A percentile compares a stretch with the other conserved stretches of the same genome.
These are phyloP conservation scores for Candida pseudoglaebosa DNA, from an alignment of 805 yeast species.

Conservation along the genomic window DNA sequence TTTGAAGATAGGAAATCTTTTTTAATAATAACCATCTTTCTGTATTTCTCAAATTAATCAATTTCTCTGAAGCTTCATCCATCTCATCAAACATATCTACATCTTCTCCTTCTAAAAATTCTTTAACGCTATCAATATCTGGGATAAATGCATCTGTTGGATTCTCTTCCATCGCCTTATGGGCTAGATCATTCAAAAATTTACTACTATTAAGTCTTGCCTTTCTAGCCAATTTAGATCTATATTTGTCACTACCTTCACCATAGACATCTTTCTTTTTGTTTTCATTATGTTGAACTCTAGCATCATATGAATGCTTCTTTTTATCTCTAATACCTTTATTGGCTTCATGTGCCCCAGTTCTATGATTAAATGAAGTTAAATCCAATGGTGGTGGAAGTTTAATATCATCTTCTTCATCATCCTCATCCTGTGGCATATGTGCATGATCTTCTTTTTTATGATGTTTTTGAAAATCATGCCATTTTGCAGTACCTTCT, in stretches of 20 bases:
- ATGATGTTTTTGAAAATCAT: conserved; percentile 20
- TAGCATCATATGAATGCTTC: conserved; percentile 72
- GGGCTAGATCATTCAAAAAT: conserved; percentile 55
- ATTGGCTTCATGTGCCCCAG: conserved; percentile 73
- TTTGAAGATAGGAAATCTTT: conserved; percentile 65
- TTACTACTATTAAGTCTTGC: conserved; percentile 53
- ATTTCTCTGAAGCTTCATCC: conserved; percentile 36
- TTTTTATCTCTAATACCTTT: conserved; percentile 81
- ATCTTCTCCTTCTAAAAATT: conserved; percentile 49
- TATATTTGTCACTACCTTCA: conserved; percentile 63
- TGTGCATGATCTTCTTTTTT: conserved; percentile 12
- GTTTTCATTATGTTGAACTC: conserved; percentile 62
- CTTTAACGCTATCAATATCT: conserved; percentile 50
- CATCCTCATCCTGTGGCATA: conserved; percentile 23
- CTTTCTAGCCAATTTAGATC: conserved; percentile 39
- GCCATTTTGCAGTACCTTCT: conserved; percentile 49
- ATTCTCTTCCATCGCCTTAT: conserved; percentile 38
- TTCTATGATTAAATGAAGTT: conserved; percentile 78
- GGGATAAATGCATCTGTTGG: conserved; percentile 46
- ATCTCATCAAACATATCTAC: conserved; percentile 28
- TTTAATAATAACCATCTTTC: conserved; percentile 72
- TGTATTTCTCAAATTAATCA: conserved; percentile 40
- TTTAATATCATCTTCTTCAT: conserved; percentile 20
- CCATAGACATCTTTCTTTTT: conserved; percentile 79
- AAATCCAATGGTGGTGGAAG: conserved; percentile 34